phyloP scores from a whole-genome alignment of 1,139 yeast genomes.

The Nakaseomyces nivariensis region DNA sequence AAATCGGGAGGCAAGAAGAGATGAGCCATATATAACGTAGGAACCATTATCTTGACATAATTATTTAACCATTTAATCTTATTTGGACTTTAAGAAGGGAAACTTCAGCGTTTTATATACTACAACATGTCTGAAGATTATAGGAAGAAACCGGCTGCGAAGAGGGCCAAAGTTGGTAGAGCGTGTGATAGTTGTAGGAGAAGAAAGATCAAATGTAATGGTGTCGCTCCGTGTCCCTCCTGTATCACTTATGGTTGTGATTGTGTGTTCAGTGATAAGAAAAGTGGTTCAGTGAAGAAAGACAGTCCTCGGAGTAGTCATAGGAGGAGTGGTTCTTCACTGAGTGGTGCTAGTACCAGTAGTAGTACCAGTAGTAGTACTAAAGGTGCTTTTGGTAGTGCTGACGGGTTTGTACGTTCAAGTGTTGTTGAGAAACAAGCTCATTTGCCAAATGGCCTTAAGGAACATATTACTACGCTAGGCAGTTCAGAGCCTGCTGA shows the following conservation, averaged over 20 bases:
- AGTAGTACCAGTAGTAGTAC: background rate
- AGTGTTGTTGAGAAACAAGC: background rate
- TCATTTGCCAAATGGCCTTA: background rate
- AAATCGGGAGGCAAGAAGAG: background rate
- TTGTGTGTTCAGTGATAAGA: constrained; percentile 14
- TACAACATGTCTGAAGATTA: background rate
- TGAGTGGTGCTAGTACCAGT: background rate
- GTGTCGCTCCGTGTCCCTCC: constrained; percentile 31
- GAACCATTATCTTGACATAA: too few relatives aligned
- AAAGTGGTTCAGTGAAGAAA: background rate
- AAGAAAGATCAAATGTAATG: constrained; percentile 55
- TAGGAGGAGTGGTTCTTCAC: background rate
- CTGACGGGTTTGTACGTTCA: background rate
- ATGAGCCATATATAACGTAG: too few relatives aligned
- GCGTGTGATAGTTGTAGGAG: constrained; percentile 56
- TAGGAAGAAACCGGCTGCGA: background rate
- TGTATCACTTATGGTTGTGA: constrained; percentile 26
- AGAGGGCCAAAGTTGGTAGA: constrained; percentile 29
- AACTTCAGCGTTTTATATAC: too few relatives aligned
- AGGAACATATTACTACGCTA: background rate
- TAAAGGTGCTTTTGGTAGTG: background rate
- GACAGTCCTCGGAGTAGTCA: background rate
- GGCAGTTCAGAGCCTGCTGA: background rate
- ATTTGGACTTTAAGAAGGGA: too few relatives aligned
- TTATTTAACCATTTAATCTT: too few relatives aligned